Evolutionary conservation across 2,329 filamentous ascomycete genomes (phyloP).

Genomic region (Ascosphaera pollenicola): DNA sequence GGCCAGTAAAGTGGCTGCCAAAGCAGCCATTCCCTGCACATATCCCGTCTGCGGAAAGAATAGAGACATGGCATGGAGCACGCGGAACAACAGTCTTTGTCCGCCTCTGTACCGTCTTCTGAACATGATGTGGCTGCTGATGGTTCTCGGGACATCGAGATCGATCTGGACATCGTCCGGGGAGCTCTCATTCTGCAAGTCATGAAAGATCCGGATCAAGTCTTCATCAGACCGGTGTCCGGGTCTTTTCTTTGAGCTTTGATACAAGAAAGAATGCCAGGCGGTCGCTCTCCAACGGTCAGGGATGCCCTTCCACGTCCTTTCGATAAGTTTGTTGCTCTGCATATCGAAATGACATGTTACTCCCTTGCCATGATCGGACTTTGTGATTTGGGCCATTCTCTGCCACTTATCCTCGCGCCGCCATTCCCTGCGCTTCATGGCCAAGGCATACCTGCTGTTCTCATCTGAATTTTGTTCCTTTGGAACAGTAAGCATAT

Average conservation of each 20-base stretch:
- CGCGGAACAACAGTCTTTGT: conserved; percentile 75
- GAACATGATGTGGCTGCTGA: conserved; percentile 96
- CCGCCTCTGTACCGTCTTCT: conserved; percentile 75
- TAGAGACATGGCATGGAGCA: conserved; percentile 75
- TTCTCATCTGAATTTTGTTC: conserved; percentile 27
- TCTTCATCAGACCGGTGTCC: conserved; percentile 45
- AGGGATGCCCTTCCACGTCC: conserved; percentile 95
- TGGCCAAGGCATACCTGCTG: conserved; percentile 23
- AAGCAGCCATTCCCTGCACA: conserved; percentile 90
- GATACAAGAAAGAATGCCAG: conserved; percentile 79
- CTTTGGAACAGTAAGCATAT: conserved; percentile 41
- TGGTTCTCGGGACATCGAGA: conserved; percentile 84
- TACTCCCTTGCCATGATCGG: conserved; percentile 35
- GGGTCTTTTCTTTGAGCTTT: conserved; percentile 45
- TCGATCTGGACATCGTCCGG: conserved; percentile 95
- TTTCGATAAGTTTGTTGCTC: conserved; percentile 65
- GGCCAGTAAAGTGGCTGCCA: conserved; percentile 78
- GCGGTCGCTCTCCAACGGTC: conserved; percentile 85
- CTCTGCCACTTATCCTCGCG: conserved; percentile 45
- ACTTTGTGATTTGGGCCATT: conserved; percentile 33
- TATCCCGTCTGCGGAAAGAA: conserved; percentile 86
- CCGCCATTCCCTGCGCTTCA: conserved; percentile 36
- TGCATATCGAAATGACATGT: conserved; percentile 59
- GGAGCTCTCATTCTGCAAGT: conserved; percentile 49
- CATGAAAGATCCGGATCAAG: conserved; percentile 49